Base-by-base conservation (phyloP, 108 stramenopile genomes). In the Cyclotella kingstonii region DNA sequence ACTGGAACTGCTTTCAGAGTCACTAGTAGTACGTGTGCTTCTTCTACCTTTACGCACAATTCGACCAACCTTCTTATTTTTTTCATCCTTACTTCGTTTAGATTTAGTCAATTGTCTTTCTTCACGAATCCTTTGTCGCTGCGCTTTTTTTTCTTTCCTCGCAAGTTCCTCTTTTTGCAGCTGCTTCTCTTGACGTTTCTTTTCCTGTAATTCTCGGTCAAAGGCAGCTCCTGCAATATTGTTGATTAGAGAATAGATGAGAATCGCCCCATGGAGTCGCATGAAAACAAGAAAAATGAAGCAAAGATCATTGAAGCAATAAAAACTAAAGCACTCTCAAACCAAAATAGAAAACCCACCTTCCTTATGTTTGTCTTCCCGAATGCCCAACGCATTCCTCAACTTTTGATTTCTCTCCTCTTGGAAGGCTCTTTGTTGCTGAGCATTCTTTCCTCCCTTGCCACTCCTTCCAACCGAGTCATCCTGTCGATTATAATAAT, bases 181-280 rank as follows among this genome's bases (percentile, higher is more conserved):
- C 41, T 72, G 47, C 55, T 73, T 78, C 45, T 82, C 77, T 46
- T 68, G 60, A 19, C 71, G 74, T 48, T 84, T 84, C 50, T 82
- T 40, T 21, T 83, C 71, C 41, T 88, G 87, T 9, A 85, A 43
- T 52, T 94, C 89, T 3, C 80, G 70, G 56, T 94, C 85, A 74
- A 94, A 94, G 27, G 92, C 92, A 47, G 55, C 66, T 7, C 92
- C 60, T 62, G 40, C 10, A n/a, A 19, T 43, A 14, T 23, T 39
- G 14, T 19, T 15, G 58, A 43, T 9, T 5, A 45, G n/a, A 30
- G 46, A 45, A n/a, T n/a, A n/a, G n/a, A n/a, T n/a, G n/a, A n/a
- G n/a, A n/a, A n/a, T n/a, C n/a, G n/a, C n/a, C n/a, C n/a, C n/a
- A n/a, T n/a, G n/a, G n/a, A n/a, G n/a, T n/a, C n/a, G n/a, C 4